These are phyloP conservation scores for Colletotrichum sp. DNA, from an alignment of 2,329 filamentous ascomycete species.

Conservation along the genomic window DNA sequence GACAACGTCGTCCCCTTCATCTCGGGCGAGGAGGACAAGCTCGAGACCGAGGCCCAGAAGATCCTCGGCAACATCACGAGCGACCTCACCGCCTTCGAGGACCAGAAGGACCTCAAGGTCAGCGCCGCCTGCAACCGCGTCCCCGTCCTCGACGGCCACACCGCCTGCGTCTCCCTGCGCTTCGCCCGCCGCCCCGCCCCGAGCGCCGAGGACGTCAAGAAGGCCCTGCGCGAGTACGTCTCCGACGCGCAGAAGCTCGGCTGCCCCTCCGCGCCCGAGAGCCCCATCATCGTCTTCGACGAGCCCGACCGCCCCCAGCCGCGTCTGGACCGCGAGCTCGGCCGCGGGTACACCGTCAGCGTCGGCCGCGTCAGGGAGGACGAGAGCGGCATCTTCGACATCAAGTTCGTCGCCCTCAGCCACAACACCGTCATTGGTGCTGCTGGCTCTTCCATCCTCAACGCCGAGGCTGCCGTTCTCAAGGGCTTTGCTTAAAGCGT, in stretches of 20 bases:
- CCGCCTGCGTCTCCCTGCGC: conserved; percentile 86
- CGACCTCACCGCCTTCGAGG: conserved; percentile 75
- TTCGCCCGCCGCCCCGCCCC: conserved; percentile 81
- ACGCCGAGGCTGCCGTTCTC: conserved; percentile 89
- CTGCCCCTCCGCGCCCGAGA: conserved; percentile 83
- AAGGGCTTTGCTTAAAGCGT: conserved; percentile 76
- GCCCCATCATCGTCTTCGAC: conserved; percentile 87
- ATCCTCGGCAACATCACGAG: conserved; percentile 81
- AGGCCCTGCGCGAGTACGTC: conserved; percentile 80
- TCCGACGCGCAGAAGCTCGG: conserved; percentile 83
- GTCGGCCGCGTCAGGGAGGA: conserved; percentile 88
- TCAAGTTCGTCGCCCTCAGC: conserved; percentile 92
- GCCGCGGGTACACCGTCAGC: conserved; percentile 86
- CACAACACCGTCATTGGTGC: conserved; percentile 92
- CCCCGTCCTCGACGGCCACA: conserved; percentile 94
- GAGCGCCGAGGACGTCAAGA: conserved; percentile 75
- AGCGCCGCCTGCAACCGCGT: conserved; percentile 93
- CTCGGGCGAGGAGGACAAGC: conserved; percentile 92
- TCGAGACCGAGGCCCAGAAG: conserved; percentile 93
- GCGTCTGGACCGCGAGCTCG: conserved; percentile 83
- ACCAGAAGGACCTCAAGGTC: conserved; percentile 76
- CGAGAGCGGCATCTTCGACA: conserved; percentile 86
- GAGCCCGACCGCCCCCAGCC: conserved; percentile 92
- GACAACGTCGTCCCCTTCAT: conserved; percentile 98
- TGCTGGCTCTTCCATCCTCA: conserved; percentile 93